Evolutionary conservation across 2,329 filamentous ascomycete genomes (phyloP).

Genomic region (Acrocalymma vagum): DNA sequence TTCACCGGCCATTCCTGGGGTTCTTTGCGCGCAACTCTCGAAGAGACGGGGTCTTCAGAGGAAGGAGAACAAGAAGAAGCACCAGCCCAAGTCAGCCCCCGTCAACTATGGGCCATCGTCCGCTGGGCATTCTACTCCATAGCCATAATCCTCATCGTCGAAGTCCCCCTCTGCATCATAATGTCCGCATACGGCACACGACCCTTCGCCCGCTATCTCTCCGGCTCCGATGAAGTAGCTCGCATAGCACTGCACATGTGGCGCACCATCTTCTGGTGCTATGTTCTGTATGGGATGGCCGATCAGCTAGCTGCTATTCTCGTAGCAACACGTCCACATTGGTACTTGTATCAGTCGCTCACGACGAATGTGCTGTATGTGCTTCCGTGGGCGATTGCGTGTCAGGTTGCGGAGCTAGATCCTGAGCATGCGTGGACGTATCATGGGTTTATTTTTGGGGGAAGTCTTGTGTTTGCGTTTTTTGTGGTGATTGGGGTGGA

Average conservation of each 20-base stretch:
- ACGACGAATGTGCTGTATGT: conserved; percentile 72
- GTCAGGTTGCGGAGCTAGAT: conserved; percentile 50
- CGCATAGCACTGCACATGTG: conserved; percentile 71
- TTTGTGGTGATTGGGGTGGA: conserved; percentile 61
- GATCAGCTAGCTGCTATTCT: conserved; percentile 71
- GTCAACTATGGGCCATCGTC: conserved; percentile 51
- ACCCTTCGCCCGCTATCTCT: conserved; percentile 69
- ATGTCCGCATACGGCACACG: conserved; percentile 66
- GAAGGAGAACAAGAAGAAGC: conserved; percentile 26
- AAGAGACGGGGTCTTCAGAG: no score
- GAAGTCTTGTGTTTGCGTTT: conserved; percentile 72
- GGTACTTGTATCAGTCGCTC: conserved; percentile 73
- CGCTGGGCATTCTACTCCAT: conserved; percentile 63
- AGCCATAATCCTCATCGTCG: conserved; percentile 62
- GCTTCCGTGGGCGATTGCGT: conserved; percentile 72
- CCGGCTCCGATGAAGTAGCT: conserved; percentile 64
- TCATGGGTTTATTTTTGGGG: conserved; percentile 71
- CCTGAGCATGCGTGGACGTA: conserved; percentile 69
- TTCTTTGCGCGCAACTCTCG: conserved; percentile 48
- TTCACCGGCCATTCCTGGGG: conserved; percentile 75
- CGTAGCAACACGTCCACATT: conserved; percentile 68
- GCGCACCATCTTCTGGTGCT: conserved; percentile 62
- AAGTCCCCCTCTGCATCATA: conserved; percentile 69
- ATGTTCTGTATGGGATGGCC: conserved; percentile 71
- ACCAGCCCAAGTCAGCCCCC: conserved; percentile 29